These are phyloP conservation scores for Spizellomyces punctatus DNA, from an alignment of 192 early-diverging fungal genomes.

Conservation along the genomic window DNA sequence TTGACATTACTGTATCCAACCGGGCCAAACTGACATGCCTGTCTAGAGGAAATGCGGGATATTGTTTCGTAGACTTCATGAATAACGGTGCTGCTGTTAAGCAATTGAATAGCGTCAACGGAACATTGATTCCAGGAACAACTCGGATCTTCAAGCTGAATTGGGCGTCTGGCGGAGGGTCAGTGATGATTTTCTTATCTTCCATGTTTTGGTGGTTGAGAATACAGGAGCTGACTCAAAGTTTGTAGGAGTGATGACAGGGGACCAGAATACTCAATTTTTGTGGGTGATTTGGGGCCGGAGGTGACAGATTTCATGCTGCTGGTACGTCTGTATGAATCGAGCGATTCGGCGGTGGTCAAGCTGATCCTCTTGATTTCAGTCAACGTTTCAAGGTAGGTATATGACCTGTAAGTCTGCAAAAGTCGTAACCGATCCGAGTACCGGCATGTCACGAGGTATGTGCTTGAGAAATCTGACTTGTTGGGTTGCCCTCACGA, in stretches of 20 bases:
- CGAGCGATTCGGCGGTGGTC: not conserved
- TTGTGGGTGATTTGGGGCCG: conserved; percentile 94
- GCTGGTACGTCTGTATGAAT: conserved; percentile 55
- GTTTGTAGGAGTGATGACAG: conserved; percentile 40
- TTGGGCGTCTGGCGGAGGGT: conserved; percentile 91
- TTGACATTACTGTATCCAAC: not conserved
- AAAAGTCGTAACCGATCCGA: conserved; percentile 90
- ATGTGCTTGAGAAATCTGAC: not conserved
- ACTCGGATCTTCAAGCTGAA: conserved; percentile 87
- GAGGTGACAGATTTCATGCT: conserved; percentile 87
- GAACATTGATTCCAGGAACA: conserved; percentile 79
- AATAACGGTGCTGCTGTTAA: conserved; percentile 68
- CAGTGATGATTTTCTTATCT: conserved; percentile 23
- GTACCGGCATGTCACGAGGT: conserved; percentile 74
- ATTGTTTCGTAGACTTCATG: conserved; percentile 92
- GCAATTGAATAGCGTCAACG: conserved; percentile 74
- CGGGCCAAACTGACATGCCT: not conserved
- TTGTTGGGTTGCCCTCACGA: not conserved
- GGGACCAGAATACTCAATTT: conserved; percentile 84
- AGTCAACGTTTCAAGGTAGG: conserved; percentile 79
- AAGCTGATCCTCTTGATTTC: conserved; percentile 7
- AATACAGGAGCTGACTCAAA: not conserved
- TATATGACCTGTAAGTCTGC: conserved; percentile 88
- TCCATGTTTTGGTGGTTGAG: not conserved
- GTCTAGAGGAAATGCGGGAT: conserved; percentile 62